A percentile compares a stretch with the other conserved stretches of the same genome.
Evolutionary conservation across 768 basidiomycete species (phyloP).

Genomic region (Tylopilus sp.): DNA sequence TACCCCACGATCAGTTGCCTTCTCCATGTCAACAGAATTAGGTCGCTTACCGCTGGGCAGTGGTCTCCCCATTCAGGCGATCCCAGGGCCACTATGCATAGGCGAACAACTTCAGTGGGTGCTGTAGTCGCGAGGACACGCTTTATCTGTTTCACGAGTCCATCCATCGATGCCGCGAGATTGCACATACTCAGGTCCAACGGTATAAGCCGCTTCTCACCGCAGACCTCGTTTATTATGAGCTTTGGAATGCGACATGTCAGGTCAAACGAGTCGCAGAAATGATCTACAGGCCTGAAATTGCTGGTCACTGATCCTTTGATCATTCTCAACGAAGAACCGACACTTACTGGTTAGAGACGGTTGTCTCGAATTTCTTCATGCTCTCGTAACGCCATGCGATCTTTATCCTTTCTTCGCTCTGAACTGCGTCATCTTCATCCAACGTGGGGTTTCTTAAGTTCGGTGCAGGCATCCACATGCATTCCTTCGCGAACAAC

Average conservation of each 20-base stretch:
- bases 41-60: conserved; percentile 44
- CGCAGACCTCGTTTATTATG: conserved; percentile 43
- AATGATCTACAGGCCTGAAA: conserved; percentile 52
- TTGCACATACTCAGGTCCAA: conserved; percentile 20
- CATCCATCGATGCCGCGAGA: conserved; percentile 14
- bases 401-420: conserved; percentile 76
- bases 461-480: conserved; percentile 62
- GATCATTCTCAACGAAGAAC: conserved; percentile 14
- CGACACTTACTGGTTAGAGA: conserved; percentile 49
- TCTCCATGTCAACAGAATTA: background rate
- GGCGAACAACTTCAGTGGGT: conserved; percentile 42
- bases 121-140: conserved; percentile 25
- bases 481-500: conserved; percentile 64
- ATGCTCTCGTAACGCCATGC: conserved; percentile 97
- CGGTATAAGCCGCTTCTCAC: conserved; percentile 37
- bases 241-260: conserved; percentile 55
- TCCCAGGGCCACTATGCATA: conserved; percentile 63
- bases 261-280: conserved; percentile 72
- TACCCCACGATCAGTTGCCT: conserved; percentile 3
- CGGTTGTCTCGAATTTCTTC: conserved; percentile 89
- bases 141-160: conserved; percentile 32
- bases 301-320: conserved; percentile 10
- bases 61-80: conserved; percentile 70
- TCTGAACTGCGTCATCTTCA: conserved; percentile 34
- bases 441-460: conserved; percentile 23